Base-by-base conservation (phyloP, 495 filamentous ascomycete species). In the Penicillium riverlandense region DNA sequence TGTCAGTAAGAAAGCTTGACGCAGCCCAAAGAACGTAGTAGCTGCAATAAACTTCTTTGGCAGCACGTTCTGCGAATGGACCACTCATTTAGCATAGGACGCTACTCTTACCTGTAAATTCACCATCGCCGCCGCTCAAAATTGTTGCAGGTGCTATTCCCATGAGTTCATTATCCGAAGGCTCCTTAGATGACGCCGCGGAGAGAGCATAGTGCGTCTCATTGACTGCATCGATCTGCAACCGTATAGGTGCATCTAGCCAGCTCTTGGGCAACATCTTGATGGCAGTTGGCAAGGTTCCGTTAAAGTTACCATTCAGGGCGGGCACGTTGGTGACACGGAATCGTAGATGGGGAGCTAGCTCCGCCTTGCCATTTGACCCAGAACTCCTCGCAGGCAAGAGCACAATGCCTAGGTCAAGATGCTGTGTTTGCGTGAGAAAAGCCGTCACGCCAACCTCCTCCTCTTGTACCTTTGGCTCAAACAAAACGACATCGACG, bases 381-480 rank as follows among this genome's bases (percentile, higher is more conserved):
- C 4, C 15, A 4, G 15, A 16, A 16, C 15, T 1, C 1, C 15
- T 16, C 15, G 15, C 15, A 16, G 15, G 15, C 31, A 33, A 14
- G 12, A 42, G 32, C 8, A 53, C 51, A 13, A 61, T 48, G 8
- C 51, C 43, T 2, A 61, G 35, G 29, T 61, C 49, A 14, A 57
- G 37, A 37, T 57, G 48, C n/a, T 61, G 49, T 7, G 36, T 38
- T 35, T 57, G 54, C 1, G 47, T 50, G 5, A 61, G 31, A 40
- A 61, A 57, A 8, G 49, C 33, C 6, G 46, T 54, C 0, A 61
- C 45, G 2, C 54, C 57, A 6, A 40, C 48, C 14, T 61, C 57
- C n/a, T 51, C 41, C 6, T 43, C 39, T n/a, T 36, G 8, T 0
- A 22, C 4, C 5, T 8, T 42, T 9, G 42, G 40, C n/a, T 28